Conservation (phyloP, 2,329 filamentous ascomycete species). For the Cercospora janseana region DNA sequence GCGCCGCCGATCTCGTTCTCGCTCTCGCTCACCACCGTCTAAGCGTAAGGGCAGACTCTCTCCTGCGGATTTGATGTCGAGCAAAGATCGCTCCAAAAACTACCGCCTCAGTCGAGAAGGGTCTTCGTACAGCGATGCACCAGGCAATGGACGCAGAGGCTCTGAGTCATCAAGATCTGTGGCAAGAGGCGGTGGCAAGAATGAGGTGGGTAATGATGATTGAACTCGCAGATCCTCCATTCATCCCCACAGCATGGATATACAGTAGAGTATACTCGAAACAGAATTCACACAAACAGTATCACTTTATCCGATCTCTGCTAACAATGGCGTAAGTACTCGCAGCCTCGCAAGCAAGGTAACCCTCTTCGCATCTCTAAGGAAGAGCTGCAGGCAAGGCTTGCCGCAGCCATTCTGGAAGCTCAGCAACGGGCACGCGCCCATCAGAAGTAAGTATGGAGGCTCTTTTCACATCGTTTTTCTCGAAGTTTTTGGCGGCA, state of each 20-base stretch:
- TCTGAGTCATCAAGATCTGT: slow-evolving; percentile 7
- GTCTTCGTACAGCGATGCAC: slow-evolving; percentile 16
- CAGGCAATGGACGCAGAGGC: slow-evolving; percentile 9
- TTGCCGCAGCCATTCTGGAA: slow-evolving; percentile 12
- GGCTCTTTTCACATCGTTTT: neutral
- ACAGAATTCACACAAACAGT: slow-evolving; percentile 4
- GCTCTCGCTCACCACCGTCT: slow-evolving; percentile 27
- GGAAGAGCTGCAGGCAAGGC: slow-evolving; percentile 15
- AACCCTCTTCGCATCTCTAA: slow-evolving; percentile 17
- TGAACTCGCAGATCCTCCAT: slow-evolving; percentile 3
- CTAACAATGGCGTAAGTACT: slow-evolving; percentile 8
- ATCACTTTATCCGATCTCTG: neutral
- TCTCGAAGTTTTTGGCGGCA: neutral
- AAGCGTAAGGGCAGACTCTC: slow-evolving; percentile 26
- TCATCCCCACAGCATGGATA: slow-evolving; percentile 4
- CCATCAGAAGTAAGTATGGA: neutral
- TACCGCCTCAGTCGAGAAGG: slow-evolving; percentile 23
- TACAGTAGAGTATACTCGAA: slow-evolving; percentile 5
- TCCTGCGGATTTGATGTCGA: slow-evolving; percentile 25
- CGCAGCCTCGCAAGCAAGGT: neutral
- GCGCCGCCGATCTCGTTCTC: slow-evolving; percentile 23
- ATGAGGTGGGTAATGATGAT: slow-evolving; percentile 18
- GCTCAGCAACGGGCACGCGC: slow-evolving; percentile 5
- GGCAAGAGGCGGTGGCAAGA: slow-evolving; percentile 14
- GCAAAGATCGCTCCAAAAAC: slow-evolving; percentile 16